Conservation (phyloP, 495 filamentous ascomycete species). For the Talaromyces proteolyticus region DNA sequence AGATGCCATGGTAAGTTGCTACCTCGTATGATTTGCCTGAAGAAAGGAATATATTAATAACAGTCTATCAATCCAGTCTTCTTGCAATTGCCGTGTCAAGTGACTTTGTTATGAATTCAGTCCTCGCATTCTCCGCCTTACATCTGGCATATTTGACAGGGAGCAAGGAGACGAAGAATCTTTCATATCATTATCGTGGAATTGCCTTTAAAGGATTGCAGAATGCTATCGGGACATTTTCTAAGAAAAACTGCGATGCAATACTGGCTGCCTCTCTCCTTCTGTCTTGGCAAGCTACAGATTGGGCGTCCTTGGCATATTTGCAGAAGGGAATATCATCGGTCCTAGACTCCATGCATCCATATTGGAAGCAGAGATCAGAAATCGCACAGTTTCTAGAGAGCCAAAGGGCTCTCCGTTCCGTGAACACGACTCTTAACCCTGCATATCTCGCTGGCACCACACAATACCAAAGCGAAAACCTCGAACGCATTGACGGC, state of each 20-base stretch:
- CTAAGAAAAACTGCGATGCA: conserved; percentile 80
- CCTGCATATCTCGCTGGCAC: conserved; percentile 29
- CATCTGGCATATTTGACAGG: conserved; percentile 84
- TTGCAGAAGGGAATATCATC: conserved; percentile 88
- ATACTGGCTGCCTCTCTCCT: conserved; percentile 88
- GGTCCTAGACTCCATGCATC: conserved; percentile 87
- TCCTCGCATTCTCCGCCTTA: conserved; percentile 84
- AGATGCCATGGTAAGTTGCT: conserved; percentile 77
- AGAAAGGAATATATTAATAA: neutral
- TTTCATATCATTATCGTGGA: conserved; percentile 81
- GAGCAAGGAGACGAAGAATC: conserved; percentile 73
- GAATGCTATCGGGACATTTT: conserved; percentile 79
- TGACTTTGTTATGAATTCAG: conserved; percentile 86
- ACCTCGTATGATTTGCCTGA: neutral
- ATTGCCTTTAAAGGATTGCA: conserved; percentile 83
- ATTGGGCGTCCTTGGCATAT: conserved; percentile 89
- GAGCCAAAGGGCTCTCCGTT: conserved; percentile 45
- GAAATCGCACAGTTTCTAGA: conserved; percentile 80
- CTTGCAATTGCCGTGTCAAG: conserved; percentile 74
- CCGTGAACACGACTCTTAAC: conserved; percentile 32
- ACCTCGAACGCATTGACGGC: conserved; percentile 61
- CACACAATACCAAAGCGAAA: conserved; percentile 47
- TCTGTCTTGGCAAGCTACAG: conserved; percentile 92
- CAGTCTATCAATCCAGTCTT: conserved; percentile 50
- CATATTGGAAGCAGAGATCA: conserved; percentile 80